phyloP scores from a whole-genome alignment of 2,329 filamentous ascomycete species.

The Calonectria naviculata region DNA sequence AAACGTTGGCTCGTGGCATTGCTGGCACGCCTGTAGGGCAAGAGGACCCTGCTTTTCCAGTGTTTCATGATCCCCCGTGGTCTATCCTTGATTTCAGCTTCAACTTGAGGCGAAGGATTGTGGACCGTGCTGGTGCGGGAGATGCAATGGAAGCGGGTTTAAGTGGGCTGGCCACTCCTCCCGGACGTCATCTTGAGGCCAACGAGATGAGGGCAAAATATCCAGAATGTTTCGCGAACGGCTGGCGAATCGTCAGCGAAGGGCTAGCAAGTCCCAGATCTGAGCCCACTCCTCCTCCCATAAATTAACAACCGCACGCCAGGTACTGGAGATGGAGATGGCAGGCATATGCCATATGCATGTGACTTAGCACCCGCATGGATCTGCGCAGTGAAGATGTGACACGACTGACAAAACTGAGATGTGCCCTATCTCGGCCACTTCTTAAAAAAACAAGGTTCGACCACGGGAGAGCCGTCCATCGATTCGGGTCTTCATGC shows the following conservation, averaged over 20 bases:
- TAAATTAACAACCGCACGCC: not conserved
- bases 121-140: conserved; percentile 31
- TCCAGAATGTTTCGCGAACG: conserved; percentile 6
- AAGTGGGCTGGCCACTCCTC: conserved; percentile 4
- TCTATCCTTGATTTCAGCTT: conserved; percentile 35
- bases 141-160: conserved; percentile 19
- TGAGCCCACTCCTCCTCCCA: conserved; percentile 18
- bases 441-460: conserved; percentile 13
- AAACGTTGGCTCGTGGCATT: conserved; percentile 36
- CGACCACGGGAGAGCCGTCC: conserved; percentile 9
- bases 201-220: conserved; percentile 12
- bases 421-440: conserved; percentile 2
- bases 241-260: conserved; percentile 1
- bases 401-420: conserved; percentile 23
- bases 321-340: conserved; percentile 7
- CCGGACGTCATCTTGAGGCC: conserved; percentile 18
- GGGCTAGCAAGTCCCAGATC: conserved; percentile 33
- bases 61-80: conserved; percentile 25
- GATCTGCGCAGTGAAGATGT: conserved; percentile 33
- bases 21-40: conserved; percentile 17
- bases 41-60: conserved; percentile 24
- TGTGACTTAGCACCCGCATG: conserved; percentile 37
- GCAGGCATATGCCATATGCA: conserved; percentile 33
- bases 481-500: conserved; percentile 4
- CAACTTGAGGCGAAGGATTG: conserved; percentile 34